Evolutionary conservation across 495 filamentous ascomycete genomes (phyloP).

Genomic region (Thermothielavioides terrestris): DNA sequence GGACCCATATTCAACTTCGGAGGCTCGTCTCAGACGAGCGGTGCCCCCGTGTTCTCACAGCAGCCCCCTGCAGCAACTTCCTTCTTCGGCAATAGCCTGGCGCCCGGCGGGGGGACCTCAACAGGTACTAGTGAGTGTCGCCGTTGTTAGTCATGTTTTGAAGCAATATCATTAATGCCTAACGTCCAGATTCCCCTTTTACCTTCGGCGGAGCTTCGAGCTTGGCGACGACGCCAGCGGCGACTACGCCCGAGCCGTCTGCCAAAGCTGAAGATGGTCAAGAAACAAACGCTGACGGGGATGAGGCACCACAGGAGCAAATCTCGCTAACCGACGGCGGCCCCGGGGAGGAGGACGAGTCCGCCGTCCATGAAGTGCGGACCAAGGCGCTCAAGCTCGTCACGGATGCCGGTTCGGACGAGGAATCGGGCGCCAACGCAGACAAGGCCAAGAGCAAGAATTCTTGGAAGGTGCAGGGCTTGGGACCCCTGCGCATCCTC

Average conservation of each 20-base stretch:
- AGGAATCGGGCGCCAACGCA: conserved; percentile 26
- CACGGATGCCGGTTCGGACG: conserved; percentile 24
- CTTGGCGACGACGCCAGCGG: conserved; percentile 49
- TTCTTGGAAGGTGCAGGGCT: conserved; percentile 52
- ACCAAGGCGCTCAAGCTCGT: conserved; percentile 52
- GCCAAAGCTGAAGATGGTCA: conserved; percentile 45
- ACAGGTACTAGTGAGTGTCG: conserved; percentile 37
- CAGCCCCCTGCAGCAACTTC: conserved; percentile 17
- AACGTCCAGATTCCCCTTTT: conserved; percentile 34
- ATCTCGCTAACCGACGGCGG: conserved; percentile 54
- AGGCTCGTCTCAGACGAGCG: conserved; percentile 11
- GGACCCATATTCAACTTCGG: conserved; percentile 20
- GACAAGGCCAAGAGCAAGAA: conserved; percentile 30
- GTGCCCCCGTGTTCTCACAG: conserved; percentile 14
- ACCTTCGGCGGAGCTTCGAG: conserved; percentile 42
- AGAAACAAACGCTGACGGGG: conserved; percentile 40
- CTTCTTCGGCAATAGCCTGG: conserved; percentile 27
- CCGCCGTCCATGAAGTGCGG: conserved; percentile 51
- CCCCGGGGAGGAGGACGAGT: conserved; percentile 65
- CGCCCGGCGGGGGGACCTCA: conserved; percentile 30
- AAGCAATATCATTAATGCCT: conserved; percentile 21
- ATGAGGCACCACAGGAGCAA: conserved; percentile 46
- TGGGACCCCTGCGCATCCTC: conserved; percentile 58
- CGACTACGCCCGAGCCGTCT: conserved; percentile 52
- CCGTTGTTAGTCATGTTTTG: background rate